phyloP scores from a whole-genome alignment of 192 early-diverging fungal genomes.

The Umbelopsis sp. region DNA sequence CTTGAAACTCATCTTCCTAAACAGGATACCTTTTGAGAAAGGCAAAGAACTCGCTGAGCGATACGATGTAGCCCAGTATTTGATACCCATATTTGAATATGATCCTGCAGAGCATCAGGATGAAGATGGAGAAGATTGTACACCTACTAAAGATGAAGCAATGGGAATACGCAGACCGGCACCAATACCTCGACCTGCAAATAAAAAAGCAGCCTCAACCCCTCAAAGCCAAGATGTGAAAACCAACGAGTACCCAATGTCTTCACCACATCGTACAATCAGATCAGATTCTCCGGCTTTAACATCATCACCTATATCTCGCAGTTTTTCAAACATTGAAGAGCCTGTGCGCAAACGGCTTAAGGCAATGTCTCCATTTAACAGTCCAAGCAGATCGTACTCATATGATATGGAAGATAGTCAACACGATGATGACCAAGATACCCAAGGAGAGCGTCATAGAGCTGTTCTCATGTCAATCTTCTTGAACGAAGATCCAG shows the following conservation, averaged over 20 bases:
- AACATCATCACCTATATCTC: slow-evolving; percentile 22
- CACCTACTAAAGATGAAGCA: slow-evolving; percentile 54
- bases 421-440: slow-evolving; percentile 24
- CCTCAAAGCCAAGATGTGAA: slow-evolving; percentile 20
- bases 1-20: background rate
- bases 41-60: slow-evolving; percentile 84
- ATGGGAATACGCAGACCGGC: slow-evolving; percentile 21
- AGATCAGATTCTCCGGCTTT: slow-evolving; percentile 11
- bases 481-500: slow-evolving; percentile 77
- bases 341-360: background rate
- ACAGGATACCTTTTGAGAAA: slow-evolving; percentile 84
- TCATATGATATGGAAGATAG: background rate
- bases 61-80: slow-evolving; percentile 70
- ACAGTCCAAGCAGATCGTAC: slow-evolving; percentile 1
- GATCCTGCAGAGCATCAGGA: slow-evolving; percentile 53
- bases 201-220: background rate
- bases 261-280: slow-evolving; percentile 37
- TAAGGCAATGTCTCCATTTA: slow-evolving; percentile 12
- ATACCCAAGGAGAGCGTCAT: slow-evolving; percentile 58
- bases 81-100: slow-evolving; percentile 84
- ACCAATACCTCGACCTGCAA: slow-evolving; percentile 31
- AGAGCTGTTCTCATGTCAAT: slow-evolving; percentile 82
- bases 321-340: slow-evolving; percentile 18
- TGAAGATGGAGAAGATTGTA: slow-evolving; percentile 33
- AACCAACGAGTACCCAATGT: slow-evolving; percentile 29